phyloP scores from a whole-genome alignment of 495 filamentous ascomycete genomes.

The Talaromyces borbonicus region DNA sequence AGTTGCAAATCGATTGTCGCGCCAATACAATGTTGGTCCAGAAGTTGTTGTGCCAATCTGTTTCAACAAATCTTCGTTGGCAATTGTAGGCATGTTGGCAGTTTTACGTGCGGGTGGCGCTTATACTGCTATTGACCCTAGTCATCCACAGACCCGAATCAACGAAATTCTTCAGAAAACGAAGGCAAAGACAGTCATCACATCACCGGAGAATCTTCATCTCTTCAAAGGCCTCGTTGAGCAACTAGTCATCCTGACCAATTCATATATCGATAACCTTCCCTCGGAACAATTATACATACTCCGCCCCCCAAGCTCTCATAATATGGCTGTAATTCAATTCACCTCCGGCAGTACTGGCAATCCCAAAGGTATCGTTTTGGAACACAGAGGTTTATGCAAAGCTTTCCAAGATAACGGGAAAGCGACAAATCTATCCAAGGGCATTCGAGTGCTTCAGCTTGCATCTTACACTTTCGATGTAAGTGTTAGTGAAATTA shows the following conservation, averaged over 20 bases:
- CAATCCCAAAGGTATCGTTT: conserved; percentile 31
- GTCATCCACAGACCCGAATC: conserved; percentile 23
- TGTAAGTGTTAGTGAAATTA: conserved; percentile 40
- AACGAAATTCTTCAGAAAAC: conserved; percentile 7
- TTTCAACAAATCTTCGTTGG: conserved; percentile 35
- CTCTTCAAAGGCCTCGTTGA: neutral
- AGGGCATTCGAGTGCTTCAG: conserved; percentile 28
- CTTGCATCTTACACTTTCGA: conserved; percentile 43
- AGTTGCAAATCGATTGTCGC: conserved; percentile 24
- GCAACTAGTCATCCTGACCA: neutral
- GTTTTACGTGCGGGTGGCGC: conserved; percentile 37
- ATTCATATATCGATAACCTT: no score
- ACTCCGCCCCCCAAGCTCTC: neutral
- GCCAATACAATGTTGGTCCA: conserved; percentile 15
- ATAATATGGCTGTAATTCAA: conserved; percentile 7
- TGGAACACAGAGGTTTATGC: conserved; percentile 25
- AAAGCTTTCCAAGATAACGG: conserved; percentile 8
- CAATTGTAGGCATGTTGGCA: conserved; percentile 34
- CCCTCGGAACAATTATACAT: neutral
- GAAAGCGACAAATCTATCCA: neutral
- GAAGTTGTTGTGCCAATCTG: conserved; percentile 27
- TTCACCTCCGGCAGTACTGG: conserved; percentile 34
- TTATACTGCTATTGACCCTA: conserved; percentile 29
- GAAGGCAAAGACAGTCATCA: neutral
- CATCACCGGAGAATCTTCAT: neutral